These are phyloP conservation scores for Mucor circinelloides DNA, from an alignment of 371 early-diverging fungal genomes.

Conservation along the genomic window DNA sequence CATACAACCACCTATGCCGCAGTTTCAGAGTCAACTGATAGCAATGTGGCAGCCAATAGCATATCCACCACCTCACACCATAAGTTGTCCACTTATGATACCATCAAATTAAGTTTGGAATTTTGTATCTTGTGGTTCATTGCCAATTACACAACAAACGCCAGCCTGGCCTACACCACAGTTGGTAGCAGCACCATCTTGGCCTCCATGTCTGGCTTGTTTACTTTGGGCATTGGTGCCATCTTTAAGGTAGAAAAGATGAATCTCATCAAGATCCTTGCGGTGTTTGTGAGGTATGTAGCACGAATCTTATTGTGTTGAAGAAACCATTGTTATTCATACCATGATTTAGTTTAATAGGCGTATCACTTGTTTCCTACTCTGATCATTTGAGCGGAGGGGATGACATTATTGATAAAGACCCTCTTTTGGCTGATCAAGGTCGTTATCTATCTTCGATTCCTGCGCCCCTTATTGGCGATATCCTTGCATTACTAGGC, in stretches of 20 bases:
- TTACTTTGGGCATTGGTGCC: slow-evolving; percentile 73
- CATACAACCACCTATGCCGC: slow-evolving; percentile 8
- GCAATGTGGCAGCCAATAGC: not conserved
- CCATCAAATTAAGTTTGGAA: slow-evolving; percentile 67
- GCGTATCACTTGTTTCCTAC: slow-evolving; percentile 55
- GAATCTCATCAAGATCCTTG: slow-evolving; percentile 52
- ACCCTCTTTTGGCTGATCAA: not conserved
- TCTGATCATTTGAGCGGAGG: slow-evolving; percentile 27
- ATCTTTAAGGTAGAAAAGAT: slow-evolving; percentile 63
- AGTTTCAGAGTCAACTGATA: slow-evolving; percentile 10
- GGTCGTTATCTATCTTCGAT: not conserved
- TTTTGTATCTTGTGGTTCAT: slow-evolving; percentile 84
- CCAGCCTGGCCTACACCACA: slow-evolving; percentile 76
- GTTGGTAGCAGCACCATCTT: slow-evolving; percentile 85
- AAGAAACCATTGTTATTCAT: not conserved
- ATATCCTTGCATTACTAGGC: slow-evolving; percentile 66
- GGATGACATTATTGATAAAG: not conserved
- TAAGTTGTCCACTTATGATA: slow-evolving; percentile 49
- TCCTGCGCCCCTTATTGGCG: slow-evolving; percentile 57
- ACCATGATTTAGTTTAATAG: slow-evolving; percentile 43
- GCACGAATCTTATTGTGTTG: not conserved
- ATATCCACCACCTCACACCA: slow-evolving; percentile 1
- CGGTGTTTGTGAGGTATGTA: slow-evolving; percentile 55
- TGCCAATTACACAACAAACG: slow-evolving; percentile 78
- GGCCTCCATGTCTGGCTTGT: slow-evolving; percentile 76